These are phyloP conservation scores for Chlorella sorokiniana DNA, from an alignment of 139 green algal genomes.

Conservation along the genomic window DNA sequence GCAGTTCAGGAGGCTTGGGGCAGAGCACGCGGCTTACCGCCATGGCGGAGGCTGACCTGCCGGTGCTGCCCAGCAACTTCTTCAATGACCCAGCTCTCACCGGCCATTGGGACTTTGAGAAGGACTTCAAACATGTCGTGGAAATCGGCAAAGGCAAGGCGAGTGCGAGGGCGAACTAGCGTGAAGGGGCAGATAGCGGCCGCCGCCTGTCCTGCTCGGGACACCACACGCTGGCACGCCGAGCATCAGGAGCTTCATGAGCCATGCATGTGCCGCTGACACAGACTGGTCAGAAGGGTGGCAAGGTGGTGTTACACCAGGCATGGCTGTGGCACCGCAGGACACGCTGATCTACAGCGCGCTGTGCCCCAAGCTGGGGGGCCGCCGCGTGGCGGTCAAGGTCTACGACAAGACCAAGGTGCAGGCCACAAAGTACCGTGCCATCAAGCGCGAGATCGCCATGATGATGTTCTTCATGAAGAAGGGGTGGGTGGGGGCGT, in stretches of 20 bases:
- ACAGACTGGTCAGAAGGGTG: too few species aligned
- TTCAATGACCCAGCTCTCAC: neutral
- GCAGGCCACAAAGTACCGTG: conserved; percentile 59
- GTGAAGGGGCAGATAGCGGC: neutral
- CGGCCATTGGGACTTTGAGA: conserved; percentile 2
- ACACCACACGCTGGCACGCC: too few species aligned
- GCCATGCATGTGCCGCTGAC: too few species aligned
- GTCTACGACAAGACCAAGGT: conserved; percentile 59
- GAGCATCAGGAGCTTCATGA: too few species aligned
- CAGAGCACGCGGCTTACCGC: neutral
- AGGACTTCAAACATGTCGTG: conserved; percentile 43
- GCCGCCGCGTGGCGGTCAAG: conserved; percentile 58
- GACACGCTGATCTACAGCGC: conserved; percentile 63
- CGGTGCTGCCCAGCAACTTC: conserved; percentile 25
- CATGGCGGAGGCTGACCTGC: conserved; percentile 15
- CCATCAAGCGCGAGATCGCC: conserved; percentile 67
- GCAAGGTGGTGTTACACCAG: neutral
- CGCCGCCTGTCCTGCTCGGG: neutral
- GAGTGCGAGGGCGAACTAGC: conserved; percentile 41
- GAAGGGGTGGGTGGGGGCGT: too few species aligned
- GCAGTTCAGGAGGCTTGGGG: too few species aligned
- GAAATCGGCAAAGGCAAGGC: conserved; percentile 66
- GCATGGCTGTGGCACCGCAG: conserved; percentile 1
- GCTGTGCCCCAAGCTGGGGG: conserved; percentile 47
- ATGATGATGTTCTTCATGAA: conserved; percentile 73